Conservation (phyloP, 2,329 filamentous ascomycete genomes). For the Ophiocordyceps camponoti-leonardi region DNA sequence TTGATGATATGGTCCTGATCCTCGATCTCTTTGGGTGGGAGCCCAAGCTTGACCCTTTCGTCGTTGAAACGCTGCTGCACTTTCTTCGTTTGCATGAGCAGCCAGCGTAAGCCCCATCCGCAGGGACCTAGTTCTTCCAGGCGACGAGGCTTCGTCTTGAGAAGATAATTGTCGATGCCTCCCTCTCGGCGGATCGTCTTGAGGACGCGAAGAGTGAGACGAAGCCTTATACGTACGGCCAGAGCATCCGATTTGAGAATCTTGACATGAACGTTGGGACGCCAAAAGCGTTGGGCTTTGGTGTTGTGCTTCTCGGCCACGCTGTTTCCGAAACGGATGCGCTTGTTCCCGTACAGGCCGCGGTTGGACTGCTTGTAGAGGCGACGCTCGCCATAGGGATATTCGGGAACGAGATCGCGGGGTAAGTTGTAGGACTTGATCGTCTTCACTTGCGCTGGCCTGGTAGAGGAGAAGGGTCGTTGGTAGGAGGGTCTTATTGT, state of each 20-base stretch:
- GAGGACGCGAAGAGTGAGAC: slow-evolving; percentile 52
- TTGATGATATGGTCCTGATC: slow-evolving; percentile 20
- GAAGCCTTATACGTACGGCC: slow-evolving; percentile 44
- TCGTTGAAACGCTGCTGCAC: slow-evolving; percentile 49
- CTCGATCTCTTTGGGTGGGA: slow-evolving; percentile 25
- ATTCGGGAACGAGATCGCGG: slow-evolving; percentile 37
- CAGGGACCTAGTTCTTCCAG: slow-evolving; percentile 76
- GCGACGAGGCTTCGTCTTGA: slow-evolving; percentile 60
- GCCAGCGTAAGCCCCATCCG: slow-evolving; percentile 82
- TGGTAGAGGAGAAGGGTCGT: slow-evolving; percentile 20
- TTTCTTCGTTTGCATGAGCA: slow-evolving; percentile 60
- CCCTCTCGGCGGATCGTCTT: slow-evolving; percentile 69
- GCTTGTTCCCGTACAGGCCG: slow-evolving; percentile 52
- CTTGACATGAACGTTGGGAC: slow-evolving; percentile 56
- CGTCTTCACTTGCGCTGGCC: slow-evolving; percentile 19
- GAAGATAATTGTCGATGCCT: slow-evolving; percentile 79
- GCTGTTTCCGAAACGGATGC: slow-evolving; percentile 66
- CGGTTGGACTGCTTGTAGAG: slow-evolving; percentile 69
- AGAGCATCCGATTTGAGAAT: slow-evolving; percentile 48
- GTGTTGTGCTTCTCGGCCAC: slow-evolving; percentile 51
- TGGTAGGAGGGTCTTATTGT: background rate
- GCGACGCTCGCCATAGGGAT: slow-evolving; percentile 54
- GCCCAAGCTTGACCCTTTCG: slow-evolving; percentile 47
- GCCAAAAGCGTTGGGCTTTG: slow-evolving; percentile 58
- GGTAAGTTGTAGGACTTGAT: slow-evolving; percentile 26